phyloP scores from a whole-genome alignment of 2,329 filamentous ascomycete species.

The Aspergillus glaucus region DNA sequence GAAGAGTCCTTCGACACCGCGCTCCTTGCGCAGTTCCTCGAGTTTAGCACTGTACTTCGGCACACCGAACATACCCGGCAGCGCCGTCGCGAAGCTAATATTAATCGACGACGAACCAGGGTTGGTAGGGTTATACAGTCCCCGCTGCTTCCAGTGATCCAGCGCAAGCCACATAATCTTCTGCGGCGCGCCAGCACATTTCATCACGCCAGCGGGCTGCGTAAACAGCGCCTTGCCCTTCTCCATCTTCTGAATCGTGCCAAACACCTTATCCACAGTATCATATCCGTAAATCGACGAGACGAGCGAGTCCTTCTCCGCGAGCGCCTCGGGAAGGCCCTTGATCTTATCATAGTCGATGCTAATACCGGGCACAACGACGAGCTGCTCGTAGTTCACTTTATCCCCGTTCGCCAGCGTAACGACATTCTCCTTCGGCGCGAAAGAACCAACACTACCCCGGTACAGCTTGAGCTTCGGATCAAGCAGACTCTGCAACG shows the following conservation, averaged over 20 bases:
- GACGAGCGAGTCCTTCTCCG: slow-evolving; percentile 43
- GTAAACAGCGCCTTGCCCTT: slow-evolving; percentile 54
- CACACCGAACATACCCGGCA: slow-evolving; percentile 55
- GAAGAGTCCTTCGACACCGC: slow-evolving; percentile 54
- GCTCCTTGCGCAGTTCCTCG: slow-evolving; percentile 48
- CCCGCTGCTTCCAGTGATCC: slow-evolving; percentile 52
- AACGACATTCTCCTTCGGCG: slow-evolving; percentile 52
- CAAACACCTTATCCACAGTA: slow-evolving; percentile 49
- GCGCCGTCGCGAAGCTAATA: slow-evolving; percentile 51
- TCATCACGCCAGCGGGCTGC: slow-evolving; percentile 53
- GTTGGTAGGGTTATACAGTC: slow-evolving; percentile 43
- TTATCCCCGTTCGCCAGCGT: slow-evolving; percentile 51
- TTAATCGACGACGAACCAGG: slow-evolving; percentile 40
- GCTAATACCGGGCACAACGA: slow-evolving; percentile 55
- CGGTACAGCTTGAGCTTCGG: slow-evolving; percentile 58
- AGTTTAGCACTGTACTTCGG: slow-evolving; percentile 53
- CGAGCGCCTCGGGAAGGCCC: slow-evolving; percentile 53
- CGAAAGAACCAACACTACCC: slow-evolving; percentile 45
- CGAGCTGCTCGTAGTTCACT: slow-evolving; percentile 57
- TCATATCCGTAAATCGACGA: slow-evolving; percentile 56
- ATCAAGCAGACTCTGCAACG: slow-evolving; percentile 49
- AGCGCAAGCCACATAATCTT: slow-evolving; percentile 59
- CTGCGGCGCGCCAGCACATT: slow-evolving; percentile 57
- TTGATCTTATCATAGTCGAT: slow-evolving; percentile 49
- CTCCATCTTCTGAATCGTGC: slow-evolving; percentile 42